phyloP scores from a whole-genome alignment of 2,329 filamentous ascomycete species.

The Davidsoniella eucalypti region DNA sequence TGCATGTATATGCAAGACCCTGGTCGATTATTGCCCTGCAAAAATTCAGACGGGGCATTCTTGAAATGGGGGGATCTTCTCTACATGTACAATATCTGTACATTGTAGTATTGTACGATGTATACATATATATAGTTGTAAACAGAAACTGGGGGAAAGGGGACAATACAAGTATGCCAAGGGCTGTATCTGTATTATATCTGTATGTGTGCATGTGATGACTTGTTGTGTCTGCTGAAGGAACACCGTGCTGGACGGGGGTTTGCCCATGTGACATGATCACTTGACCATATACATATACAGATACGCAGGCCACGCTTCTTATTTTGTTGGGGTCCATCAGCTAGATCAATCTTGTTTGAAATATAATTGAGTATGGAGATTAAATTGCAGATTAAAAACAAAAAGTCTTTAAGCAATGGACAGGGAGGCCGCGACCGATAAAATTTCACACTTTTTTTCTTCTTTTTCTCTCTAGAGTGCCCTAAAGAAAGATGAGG shows the following conservation, averaged over 20 bases:
- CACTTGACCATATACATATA: constrained; percentile 7
- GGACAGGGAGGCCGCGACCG: no score
- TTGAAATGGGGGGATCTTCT: no score
- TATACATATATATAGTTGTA: not conserved
- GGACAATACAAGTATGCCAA: not conserved
- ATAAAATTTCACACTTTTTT: no score
- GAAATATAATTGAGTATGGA: not conserved
- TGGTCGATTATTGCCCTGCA: no score
- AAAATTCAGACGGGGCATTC: no score
- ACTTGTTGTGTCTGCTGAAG: no score
- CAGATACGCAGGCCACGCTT: not conserved
- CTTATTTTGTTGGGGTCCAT: not conserved
- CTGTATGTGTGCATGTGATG: not conserved
- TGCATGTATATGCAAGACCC: no score
- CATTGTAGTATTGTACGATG: not conserved
- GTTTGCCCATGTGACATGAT: constrained; percentile 7
- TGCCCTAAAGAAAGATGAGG: not conserved
- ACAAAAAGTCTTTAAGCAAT: no score
- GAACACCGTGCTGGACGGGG: no score
- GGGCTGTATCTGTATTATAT: not conserved
- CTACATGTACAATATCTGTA: no score
- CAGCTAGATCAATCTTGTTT: not conserved
- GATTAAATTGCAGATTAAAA: not conserved
- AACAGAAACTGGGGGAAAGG: constrained; percentile 3
- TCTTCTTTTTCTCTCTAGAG: no score